Percentiles rank a stretch among this genome's conserved stretches.
Conservation (phyloP, 202 grass and related monocot genomes). For the Alloteropsis angusta region DNA sequence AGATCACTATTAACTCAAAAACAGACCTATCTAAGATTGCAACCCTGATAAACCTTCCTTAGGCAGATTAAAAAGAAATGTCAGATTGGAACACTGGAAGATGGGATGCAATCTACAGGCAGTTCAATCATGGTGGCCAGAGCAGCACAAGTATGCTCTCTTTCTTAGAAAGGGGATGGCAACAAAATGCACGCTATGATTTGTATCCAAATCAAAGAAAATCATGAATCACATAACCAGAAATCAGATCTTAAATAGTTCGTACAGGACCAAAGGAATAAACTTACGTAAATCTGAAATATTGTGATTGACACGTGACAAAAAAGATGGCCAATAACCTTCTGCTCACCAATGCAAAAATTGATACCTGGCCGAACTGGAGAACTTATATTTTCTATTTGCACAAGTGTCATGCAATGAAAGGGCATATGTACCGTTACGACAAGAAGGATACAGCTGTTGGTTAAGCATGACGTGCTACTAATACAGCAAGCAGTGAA, state of each 20-base stretch:
- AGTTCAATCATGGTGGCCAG: neutral
- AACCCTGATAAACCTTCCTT: neutral
- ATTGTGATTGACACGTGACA: neutral
- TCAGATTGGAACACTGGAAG: neutral
- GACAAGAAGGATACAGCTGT: neutral
- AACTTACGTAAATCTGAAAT: neutral
- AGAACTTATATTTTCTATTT: neutral
- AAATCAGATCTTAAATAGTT: neutral
- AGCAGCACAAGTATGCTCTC: neutral
- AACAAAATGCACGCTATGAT: neutral
- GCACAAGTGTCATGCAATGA: neutral
- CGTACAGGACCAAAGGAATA: neutral
- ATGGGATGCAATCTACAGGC: neutral
- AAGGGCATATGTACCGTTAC: neutral
- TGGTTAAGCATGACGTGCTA: neutral
- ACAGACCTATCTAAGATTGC: neutral
- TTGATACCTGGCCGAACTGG: neutral
- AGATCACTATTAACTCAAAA: neutral
- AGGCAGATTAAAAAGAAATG: neutral
- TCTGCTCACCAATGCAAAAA: neutral
- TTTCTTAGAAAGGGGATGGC: neutral
- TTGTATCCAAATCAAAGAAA: neutral
- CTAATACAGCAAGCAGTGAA: neutral
- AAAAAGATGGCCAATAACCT: slow-evolving; percentile 3
- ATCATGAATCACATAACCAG: neutral